Conservation (phyloP, 164 flowering plant species). For the Kalanchoe fedtschenkoi region DNA sequence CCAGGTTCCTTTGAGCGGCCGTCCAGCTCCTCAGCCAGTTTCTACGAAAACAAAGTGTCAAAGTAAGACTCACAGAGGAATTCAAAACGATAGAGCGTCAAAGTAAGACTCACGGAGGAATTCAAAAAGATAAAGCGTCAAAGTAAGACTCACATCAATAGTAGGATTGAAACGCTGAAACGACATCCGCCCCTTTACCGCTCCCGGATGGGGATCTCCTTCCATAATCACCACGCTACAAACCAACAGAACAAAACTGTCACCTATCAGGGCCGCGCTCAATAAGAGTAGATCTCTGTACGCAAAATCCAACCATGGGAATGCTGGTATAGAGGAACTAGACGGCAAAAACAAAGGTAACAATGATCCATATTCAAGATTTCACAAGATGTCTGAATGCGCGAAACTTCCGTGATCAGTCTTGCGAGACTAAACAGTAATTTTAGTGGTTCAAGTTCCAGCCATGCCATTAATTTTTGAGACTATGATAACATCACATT, state of each 20-base stretch:
- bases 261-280: background rate
- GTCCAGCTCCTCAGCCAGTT: constrained; percentile 53
- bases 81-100: constrained; percentile 14
- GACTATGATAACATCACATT: background rate
- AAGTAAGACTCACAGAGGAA: constrained; percentile 20
- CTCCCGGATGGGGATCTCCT: constrained; percentile 85
- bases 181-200: constrained; percentile 74
- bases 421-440: no score
- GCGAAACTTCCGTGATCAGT: no score
- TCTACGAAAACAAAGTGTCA: constrained; percentile 54
- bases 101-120: constrained; percentile 6
- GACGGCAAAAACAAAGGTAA: background rate
- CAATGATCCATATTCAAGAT: no score
- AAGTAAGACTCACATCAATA: constrained; percentile 64
- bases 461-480: no score
- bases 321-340: background rate
- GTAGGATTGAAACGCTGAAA: constrained; percentile 82
- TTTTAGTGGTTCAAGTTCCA: no score
- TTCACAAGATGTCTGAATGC: no score
- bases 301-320: background rate
- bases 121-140: constrained; percentile 7
- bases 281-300: background rate
- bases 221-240: constrained; percentile 74
- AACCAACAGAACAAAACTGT: background rate
- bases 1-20: constrained; percentile 18